Evolutionary conservation across 352 stramenopile genomes (phyloP).

Genomic region (Blastocystis sp.): DNA sequence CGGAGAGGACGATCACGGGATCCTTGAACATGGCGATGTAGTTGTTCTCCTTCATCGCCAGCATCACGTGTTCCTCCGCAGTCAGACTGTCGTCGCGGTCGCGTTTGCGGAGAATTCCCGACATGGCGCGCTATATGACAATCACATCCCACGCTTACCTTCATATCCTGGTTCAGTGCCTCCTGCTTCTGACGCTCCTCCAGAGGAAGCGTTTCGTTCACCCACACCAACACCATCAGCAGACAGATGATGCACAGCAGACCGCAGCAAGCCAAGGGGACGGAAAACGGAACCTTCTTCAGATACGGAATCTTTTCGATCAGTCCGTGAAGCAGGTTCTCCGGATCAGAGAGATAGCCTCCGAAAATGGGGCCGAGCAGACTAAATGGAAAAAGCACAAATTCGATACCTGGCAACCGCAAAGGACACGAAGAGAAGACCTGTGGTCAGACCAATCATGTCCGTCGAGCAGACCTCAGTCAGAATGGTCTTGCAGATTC

Average conservation of each 20-base stretch:
- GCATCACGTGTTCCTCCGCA: conserved; percentile 36
- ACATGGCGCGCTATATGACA: background rate
- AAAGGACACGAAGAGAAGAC: conserved; percentile 19
- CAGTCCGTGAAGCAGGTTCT: background rate
- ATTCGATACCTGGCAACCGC: background rate
- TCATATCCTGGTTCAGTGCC: background rate
- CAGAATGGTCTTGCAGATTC: conserved; percentile 50
- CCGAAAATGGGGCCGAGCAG: conserved; percentile 13
- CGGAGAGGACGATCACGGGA: conserved; percentile 4
- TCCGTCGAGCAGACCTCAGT: conserved; percentile 32
- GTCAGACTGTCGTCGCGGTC: conserved; percentile 16
- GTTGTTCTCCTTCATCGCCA: conserved; percentile 46
- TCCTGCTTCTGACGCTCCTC: conserved; percentile 33
- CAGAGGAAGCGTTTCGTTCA: conserved; percentile 19
- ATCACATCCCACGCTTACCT: background rate
- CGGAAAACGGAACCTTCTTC: background rate
- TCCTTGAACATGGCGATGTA: conserved; percentile 53
- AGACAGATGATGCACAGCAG: background rate
- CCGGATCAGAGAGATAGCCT: conserved; percentile 44
- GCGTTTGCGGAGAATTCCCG: conserved; percentile 34
- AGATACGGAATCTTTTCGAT: conserved; percentile 44
- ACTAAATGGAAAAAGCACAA: background rate
- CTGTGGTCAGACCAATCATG: conserved; percentile 26
- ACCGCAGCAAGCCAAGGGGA: conserved; percentile 4
- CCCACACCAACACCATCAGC: background rate